phyloP scores from a whole-genome alignment of 2,329 filamentous ascomycete genomes.

The Colletotrichum trifolii region DNA sequence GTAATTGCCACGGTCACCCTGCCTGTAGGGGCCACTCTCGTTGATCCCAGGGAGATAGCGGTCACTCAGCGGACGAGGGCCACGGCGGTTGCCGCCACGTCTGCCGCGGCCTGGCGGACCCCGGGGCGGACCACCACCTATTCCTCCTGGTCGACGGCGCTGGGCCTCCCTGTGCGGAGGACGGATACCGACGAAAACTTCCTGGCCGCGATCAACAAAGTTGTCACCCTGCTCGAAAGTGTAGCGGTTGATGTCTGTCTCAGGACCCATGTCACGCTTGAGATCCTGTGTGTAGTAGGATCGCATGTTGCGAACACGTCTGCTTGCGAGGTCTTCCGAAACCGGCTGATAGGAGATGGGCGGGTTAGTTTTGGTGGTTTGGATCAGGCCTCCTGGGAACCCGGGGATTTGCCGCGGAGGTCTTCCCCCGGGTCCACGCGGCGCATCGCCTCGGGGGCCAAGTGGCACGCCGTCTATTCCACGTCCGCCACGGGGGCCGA shows the following conservation, averaged over 20 bases:
- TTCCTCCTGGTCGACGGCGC: slow-evolving; percentile 44
- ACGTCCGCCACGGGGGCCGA: slow-evolving; percentile 44
- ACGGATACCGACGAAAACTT: slow-evolving; percentile 74
- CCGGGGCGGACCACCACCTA: slow-evolving; percentile 36
- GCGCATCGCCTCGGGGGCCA: slow-evolving; percentile 53
- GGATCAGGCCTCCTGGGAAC: slow-evolving; percentile 39
- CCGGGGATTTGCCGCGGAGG: slow-evolving; percentile 29
- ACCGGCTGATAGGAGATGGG: slow-evolving; percentile 67
- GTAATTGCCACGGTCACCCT: slow-evolving; percentile 39
- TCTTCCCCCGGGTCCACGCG: slow-evolving; percentile 43
- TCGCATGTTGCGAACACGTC: slow-evolving; percentile 70
- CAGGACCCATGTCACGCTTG: slow-evolving; percentile 55
- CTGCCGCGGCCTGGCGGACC: slow-evolving; percentile 18
- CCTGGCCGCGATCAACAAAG: slow-evolving; percentile 78
- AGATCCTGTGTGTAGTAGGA: slow-evolving; percentile 57
- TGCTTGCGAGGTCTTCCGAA: slow-evolving; percentile 69
- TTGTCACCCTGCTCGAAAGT: slow-evolving; percentile 75
- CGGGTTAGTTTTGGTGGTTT: slow-evolving; percentile 55
- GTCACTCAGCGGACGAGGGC: slow-evolving; percentile 45
- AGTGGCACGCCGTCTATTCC: slow-evolving; percentile 41
- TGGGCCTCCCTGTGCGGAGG: slow-evolving; percentile 66
- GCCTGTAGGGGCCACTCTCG: slow-evolving; percentile 36
- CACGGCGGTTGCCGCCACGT: slow-evolving; percentile 15
- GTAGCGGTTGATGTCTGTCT: slow-evolving; percentile 72
- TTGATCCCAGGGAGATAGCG: slow-evolving; percentile 46